These are phyloP conservation scores for Trypanosoma platydactyli DNA, from an alignment of 208 protist species.

Conservation along the genomic window DNA sequence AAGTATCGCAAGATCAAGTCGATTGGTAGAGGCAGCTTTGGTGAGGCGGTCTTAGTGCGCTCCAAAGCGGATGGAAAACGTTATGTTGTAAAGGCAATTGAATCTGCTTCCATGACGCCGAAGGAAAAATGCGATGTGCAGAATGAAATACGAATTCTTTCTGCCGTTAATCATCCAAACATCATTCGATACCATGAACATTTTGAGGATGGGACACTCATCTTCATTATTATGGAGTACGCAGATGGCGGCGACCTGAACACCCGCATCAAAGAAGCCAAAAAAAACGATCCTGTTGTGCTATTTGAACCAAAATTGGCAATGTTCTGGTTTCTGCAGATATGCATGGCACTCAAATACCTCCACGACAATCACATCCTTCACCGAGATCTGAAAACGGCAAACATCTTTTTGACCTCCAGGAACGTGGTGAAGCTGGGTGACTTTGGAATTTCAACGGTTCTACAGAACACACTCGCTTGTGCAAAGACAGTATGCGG, in stretches of 20 bases:
- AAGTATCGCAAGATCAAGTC: constrained; percentile 87
- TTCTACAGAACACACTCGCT: constrained; percentile 91
- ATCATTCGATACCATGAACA: constrained; percentile 93
- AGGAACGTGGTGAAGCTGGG: constrained; percentile 89
- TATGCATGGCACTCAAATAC: constrained; percentile 91
- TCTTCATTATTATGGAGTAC: constrained; percentile 94
- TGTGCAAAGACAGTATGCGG: constrained; percentile 94
- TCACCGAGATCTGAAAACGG: constrained; percentile 91
- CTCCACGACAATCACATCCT: constrained; percentile 92
- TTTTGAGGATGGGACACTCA: constrained; percentile 84
- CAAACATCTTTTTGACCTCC: constrained; percentile 88
- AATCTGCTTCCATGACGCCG: constrained; percentile 79
- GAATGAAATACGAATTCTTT: constrained; percentile 92
- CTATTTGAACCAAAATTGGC: constrained; percentile 85
- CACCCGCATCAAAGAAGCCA: constrained; percentile 89
- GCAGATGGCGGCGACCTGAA: constrained; percentile 89
- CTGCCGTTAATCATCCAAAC: constrained; percentile 88
- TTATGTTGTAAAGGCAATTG: constrained; percentile 93
- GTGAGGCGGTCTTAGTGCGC: constrained; percentile 89
- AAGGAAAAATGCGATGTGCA: constrained; percentile 92
- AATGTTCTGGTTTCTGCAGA: constrained; percentile 92
- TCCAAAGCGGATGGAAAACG: constrained; percentile 86
- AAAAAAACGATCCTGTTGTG: constrained; percentile 58
- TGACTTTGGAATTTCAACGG: constrained; percentile 93
- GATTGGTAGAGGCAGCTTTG: constrained; percentile 93